Conservation (phyloP, 2,329 filamentous ascomycete species). For the Neoarthrinium moseri region DNA sequence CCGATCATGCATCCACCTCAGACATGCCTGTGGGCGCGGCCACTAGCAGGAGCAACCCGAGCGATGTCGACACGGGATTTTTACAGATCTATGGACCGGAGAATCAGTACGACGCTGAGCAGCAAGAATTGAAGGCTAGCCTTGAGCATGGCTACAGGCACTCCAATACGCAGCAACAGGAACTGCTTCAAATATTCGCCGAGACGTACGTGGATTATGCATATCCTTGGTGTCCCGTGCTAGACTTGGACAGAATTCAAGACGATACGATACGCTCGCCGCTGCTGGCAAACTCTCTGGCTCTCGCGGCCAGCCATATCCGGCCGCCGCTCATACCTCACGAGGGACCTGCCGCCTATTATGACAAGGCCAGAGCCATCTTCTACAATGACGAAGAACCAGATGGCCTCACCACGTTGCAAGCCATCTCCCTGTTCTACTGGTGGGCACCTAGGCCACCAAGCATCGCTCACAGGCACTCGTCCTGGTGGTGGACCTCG, state of each 20-base stretch:
- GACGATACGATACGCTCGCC: slow-evolving; percentile 31
- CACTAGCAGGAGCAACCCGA: slow-evolving; percentile 21
- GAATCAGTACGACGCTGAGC: slow-evolving; percentile 27
- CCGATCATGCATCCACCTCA: background rate
- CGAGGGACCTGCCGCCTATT: slow-evolving; percentile 35
- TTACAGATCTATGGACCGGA: slow-evolving; percentile 32
- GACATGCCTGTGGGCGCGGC: background rate
- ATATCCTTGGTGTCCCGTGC: slow-evolving; percentile 40
- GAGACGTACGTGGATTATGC: slow-evolving; percentile 42
- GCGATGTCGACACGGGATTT: slow-evolving; percentile 33
- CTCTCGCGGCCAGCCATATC: slow-evolving; percentile 38
- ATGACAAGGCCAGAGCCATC: slow-evolving; percentile 35
- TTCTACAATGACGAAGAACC: slow-evolving; percentile 40
- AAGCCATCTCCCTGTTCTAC: slow-evolving; percentile 38
- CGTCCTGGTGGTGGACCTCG: slow-evolving; percentile 45
- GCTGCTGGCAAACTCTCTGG: slow-evolving; percentile 35
- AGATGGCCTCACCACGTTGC: slow-evolving; percentile 32
- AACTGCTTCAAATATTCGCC: slow-evolving; percentile 36
- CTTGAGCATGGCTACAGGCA: slow-evolving; percentile 19
- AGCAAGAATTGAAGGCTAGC: slow-evolving; percentile 26
- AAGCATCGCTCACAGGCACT: slow-evolving; percentile 34
- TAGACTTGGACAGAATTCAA: slow-evolving; percentile 29
- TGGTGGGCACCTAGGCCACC: slow-evolving; percentile 42
- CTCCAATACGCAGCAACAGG: slow-evolving; percentile 19
- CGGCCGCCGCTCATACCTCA: slow-evolving; percentile 38